These are phyloP conservation scores for Borovskyia barvae DNA, from an alignment of 208 protist genomes.

Conservation along the genomic window DNA sequence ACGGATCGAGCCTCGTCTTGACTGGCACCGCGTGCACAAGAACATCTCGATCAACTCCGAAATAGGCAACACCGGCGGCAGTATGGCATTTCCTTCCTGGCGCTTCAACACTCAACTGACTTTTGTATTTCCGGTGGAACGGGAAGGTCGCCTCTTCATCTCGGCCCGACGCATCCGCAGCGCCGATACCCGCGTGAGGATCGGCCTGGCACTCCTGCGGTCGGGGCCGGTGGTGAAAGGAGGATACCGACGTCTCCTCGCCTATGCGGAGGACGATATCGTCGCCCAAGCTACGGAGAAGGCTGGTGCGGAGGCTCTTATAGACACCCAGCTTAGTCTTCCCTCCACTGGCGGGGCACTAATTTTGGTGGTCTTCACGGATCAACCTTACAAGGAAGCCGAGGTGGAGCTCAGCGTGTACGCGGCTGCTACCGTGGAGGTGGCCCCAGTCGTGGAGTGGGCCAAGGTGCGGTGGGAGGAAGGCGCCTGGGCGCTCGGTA, in stretches of 20 bases:
- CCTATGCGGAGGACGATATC: conserved; percentile 47
- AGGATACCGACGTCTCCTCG: conserved; percentile 56
- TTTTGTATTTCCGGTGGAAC: conserved; percentile 64
- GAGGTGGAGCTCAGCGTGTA: conserved; percentile 71
- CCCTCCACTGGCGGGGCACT: conserved; percentile 30
- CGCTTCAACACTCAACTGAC: conserved; percentile 83
- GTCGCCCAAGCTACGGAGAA: conserved; percentile 43
- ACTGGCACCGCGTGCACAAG: conserved; percentile 56
- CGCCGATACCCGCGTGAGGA: conserved; percentile 38
- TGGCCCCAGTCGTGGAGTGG: conserved; percentile 76
- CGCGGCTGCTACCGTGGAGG: conserved; percentile 40
- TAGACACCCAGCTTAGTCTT: conserved; percentile 50
- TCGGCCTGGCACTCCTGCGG: conserved; percentile 72
- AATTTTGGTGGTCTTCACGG: conserved; percentile 70
- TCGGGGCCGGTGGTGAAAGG: conserved; percentile 31
- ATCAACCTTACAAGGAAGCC: conserved; percentile 72
- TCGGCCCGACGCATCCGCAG: conserved; percentile 37
- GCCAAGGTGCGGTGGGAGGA: conserved; percentile 45
- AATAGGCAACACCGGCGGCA: conserved; percentile 71
- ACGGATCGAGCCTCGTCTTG: conserved; percentile 56
- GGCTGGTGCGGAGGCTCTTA: conserved; percentile 25
- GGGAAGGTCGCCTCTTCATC: conserved; percentile 71
- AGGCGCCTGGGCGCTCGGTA: conserved; percentile 80
- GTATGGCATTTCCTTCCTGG: conserved; percentile 74
- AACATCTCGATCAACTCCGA: conserved; percentile 36